Evolutionary conservation across 441 rosid species (phyloP), one percentile per base, ranked within the genome.

Genomic region (Croton setiger): DNA sequence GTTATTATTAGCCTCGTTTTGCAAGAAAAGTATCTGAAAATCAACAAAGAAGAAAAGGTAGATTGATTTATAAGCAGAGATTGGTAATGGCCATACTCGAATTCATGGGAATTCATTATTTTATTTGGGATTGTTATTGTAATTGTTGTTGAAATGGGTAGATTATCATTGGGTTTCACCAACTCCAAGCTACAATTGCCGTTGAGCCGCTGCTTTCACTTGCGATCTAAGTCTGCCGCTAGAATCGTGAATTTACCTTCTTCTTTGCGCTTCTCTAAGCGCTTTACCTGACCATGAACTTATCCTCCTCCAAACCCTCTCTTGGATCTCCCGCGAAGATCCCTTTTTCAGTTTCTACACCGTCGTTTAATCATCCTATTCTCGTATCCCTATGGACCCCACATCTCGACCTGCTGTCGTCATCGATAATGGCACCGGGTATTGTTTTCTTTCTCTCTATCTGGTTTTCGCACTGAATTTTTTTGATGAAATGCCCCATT

Each of bases 371-470:
- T 37, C 33, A 15, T 53, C 12, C 1, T 27, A 27, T 27, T 60
- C 64, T 69, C 43, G 37, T 58, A 72, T 55, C 63, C 35, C 71
- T 54, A 95, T 95, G 99, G 99, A 90, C 81, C 89, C 97, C 69
- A 78, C 96, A 48, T 83, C 92, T 72, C 91, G 99, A 54, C 98
- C 99, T 43, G 92, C 99, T 48, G 89, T 95, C 79, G 99, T 95
- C 77, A 86, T 92, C 79, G 99, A 95, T 83, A 90, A 86, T 69
- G 99, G 99, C 68, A 88, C 98, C 47, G 99, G 99, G 99, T 94
- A 84, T 17, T 74, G 7, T 3, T 60, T 23, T 45, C 8, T 2
- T 20, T 5, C 18, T 7, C 18, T 13, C 0, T 45, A 17, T 20
- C 2, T n/a, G 20, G 4, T 12, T 15, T 8, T 31, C 3, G 72